Conservation (phyloP, 495 filamentous ascomycete genomes). For the Neurospora sublineolata region DNA sequence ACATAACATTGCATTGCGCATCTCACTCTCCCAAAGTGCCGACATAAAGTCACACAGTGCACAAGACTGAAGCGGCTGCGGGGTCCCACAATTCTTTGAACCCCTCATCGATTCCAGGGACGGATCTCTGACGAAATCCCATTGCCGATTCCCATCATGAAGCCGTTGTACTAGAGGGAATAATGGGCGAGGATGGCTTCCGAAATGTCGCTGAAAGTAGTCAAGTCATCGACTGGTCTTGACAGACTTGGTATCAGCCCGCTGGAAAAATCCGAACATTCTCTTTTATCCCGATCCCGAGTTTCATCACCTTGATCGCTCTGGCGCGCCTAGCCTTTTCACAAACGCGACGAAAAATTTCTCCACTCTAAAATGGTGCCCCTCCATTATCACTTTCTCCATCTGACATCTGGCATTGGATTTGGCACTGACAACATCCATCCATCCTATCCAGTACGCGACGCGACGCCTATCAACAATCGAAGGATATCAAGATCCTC, state of each 20-base stretch:
- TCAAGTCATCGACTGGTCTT: background rate
- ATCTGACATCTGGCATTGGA: background rate
- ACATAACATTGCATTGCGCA: slow-evolving; percentile 4
- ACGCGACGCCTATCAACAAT: background rate
- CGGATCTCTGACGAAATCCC: slow-evolving; percentile 14
- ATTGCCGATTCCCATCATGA: background rate
- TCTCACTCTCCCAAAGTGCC: background rate
- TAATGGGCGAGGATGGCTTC: background rate
- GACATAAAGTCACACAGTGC: background rate
- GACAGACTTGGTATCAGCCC: background rate
- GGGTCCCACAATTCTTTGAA: background rate
- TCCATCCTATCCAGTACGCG: background rate
- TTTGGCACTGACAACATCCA: background rate
- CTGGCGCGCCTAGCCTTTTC: background rate
- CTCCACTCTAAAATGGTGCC: background rate
- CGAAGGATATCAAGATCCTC: background rate
- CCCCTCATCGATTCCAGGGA: slow-evolving; percentile 2
- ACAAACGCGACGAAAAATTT: background rate
- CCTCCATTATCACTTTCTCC: slow-evolving; percentile 1
- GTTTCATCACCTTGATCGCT: background rate
- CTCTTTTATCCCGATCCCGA: background rate
- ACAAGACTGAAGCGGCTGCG: background rate
- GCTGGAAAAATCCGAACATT: background rate
- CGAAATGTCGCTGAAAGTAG: background rate
- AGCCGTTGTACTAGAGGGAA: background rate